Base-by-base conservation (phyloP, 768 basidiomycete species). In the Suillus weaverae region DNA sequence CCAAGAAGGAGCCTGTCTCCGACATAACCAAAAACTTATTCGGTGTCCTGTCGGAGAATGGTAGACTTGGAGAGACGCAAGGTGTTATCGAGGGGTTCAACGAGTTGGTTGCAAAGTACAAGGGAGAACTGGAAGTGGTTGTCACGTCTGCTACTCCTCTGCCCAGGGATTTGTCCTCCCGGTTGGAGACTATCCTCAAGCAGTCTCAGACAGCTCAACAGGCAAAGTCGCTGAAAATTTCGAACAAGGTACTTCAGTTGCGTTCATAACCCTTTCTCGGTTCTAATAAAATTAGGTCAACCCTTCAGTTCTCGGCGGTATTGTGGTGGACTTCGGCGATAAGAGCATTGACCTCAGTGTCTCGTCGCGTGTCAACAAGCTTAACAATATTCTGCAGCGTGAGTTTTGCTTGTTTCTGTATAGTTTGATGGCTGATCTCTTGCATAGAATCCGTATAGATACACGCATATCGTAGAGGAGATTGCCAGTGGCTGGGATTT, bases 311-410 rank as follows among this genome's bases (percentile, higher is more conserved):
- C 80, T 99, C 67, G 97, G 97, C 64, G 97, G 97, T 60, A 77
- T 99, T 65, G 84, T 98, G 66, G 90, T 99, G 57, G 97, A 99
- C 81, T 95, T 99, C 74, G 97, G 95, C 68, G 97, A 98, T 83
- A 97, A 97, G 84, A 95, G 94, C 61, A 91, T 99, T 71, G 97
- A 99, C 80, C 85, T 99, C 65, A 96, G 94, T 70, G 95, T 97
- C 63, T 89, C 89, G 57, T 94, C 94, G 39, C 92, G 94, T 62
- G 94, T 99, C 72, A 97, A 89, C 76, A 97, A 95, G 80, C 87
- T 98, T 74, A 98, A 98, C 85, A 87, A 86, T 69, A 85, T 91
- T 72, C 82, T 99, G 60, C 53, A 54, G 33, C 53, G 53, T 54
- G 8, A n/a, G 53, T 54, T 54, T 54, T 13, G 5, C 53, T 54